phyloP scores from a whole-genome alignment of 139 green algal species.

The Microglena sp. region DNA sequence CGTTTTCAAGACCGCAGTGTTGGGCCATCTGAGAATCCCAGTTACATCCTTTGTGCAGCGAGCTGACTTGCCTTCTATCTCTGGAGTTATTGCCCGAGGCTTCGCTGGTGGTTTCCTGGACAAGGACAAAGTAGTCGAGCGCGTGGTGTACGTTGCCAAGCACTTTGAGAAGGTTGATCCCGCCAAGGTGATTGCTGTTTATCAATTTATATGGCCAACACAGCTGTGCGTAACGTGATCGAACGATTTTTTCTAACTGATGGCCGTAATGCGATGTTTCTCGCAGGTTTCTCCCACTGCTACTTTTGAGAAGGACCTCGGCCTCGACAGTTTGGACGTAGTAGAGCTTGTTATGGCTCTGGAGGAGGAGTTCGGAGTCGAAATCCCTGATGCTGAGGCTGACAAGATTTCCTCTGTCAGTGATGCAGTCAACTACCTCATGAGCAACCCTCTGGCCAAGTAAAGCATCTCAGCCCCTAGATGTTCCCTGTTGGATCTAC shows the following conservation, averaged over 20 bases:
- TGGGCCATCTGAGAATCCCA: slow-evolving; percentile 23
- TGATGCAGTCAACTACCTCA: slow-evolving; percentile 91
- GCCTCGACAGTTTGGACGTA: slow-evolving; percentile 93
- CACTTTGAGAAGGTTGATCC: slow-evolving; percentile 97
- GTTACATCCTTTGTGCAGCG: neutral
- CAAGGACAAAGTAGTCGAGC: slow-evolving; percentile 83
- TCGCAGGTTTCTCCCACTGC: slow-evolving; percentile 62
- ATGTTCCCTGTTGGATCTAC: too few relatives aligned
- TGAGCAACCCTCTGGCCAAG: slow-evolving; percentile 74
- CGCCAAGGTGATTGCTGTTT: slow-evolving; percentile 82
- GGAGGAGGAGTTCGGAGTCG: slow-evolving; percentile 98
- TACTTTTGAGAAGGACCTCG: slow-evolving; percentile 89
- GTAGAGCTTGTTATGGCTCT: slow-evolving; percentile 99
- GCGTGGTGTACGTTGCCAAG: slow-evolving; percentile 89
- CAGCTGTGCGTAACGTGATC: too few relatives aligned
- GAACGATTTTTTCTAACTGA: too few relatives aligned
- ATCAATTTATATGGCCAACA: too few relatives aligned
- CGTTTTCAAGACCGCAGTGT: slow-evolving; percentile 15
- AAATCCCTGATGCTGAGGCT: slow-evolving; percentile 96
- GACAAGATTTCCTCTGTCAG: slow-evolving; percentile 87
- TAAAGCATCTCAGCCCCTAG: slow-evolving; percentile 19
- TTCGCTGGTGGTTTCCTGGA: slow-evolving; percentile 74
- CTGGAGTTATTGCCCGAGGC: slow-evolving; percentile 22
- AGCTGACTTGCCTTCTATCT: slow-evolving; percentile 13
- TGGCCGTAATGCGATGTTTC: too few relatives aligned